Conservation (phyloP, 106 monocot genomes). For the Acorus gramineus region DNA sequence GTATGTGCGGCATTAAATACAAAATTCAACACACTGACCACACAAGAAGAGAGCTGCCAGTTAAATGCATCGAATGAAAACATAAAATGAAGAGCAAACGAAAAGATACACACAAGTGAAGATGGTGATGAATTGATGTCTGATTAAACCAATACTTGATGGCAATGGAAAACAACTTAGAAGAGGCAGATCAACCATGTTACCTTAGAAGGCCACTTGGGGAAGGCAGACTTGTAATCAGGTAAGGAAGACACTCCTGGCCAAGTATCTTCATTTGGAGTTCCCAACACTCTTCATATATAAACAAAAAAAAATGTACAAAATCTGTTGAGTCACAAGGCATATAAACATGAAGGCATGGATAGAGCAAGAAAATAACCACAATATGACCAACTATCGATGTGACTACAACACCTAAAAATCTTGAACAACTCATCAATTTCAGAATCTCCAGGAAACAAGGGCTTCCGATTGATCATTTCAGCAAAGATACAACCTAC, state of each 20-base stretch:
- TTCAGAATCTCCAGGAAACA: constrained; percentile 97
- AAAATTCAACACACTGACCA: no score
- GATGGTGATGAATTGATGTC: not conserved
- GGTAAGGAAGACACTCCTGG: constrained; percentile 82
- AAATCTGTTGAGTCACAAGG: no score
- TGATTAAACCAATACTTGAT: not conserved
- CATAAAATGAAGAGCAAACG: no score
- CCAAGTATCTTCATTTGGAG: constrained; percentile 96
- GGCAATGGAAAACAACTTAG: not conserved
- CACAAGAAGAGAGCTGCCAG: no score
- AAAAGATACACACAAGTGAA: not conserved
- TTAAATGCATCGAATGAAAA: no score
- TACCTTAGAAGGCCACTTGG: constrained; percentile 93
- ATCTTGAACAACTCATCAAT: constrained; percentile 95
- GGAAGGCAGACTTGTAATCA: constrained; percentile 89
- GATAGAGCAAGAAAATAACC: no score
- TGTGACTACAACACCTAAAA: constrained; percentile 51
- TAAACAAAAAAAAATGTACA: not conserved
- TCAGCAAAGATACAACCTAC: constrained; percentile 99
- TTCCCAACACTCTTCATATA: constrained; percentile 63
- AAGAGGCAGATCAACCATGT: not conserved
- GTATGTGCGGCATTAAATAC: not conserved
- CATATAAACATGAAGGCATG: no score
- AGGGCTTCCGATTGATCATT: constrained; percentile 76
- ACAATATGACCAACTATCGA: not conserved